phyloP scores from a whole-genome alignment of 108 stramenopile species.

The Seminavis robusta region DNA sequence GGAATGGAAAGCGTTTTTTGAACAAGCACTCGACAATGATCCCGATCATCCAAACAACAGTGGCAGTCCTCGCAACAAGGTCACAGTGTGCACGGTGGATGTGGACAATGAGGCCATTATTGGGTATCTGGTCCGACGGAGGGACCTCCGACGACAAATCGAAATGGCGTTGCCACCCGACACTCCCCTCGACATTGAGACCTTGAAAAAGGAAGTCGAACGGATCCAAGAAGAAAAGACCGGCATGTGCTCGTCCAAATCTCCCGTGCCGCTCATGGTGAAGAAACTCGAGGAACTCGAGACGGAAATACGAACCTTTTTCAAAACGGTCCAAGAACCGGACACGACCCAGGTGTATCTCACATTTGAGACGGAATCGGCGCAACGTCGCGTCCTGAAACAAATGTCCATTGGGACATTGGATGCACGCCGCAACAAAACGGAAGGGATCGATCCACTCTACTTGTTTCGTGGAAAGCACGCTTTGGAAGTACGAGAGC shows the following conservation, averaged over 20 bases:
- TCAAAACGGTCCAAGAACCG: too few relatives aligned
- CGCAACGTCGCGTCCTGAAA: constrained; percentile 63
- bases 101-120: constrained; percentile 75
- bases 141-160: constrained; percentile 48
- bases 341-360: constrained; percentile 72
- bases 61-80: too few relatives aligned
- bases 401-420: constrained; percentile 59
- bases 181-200: constrained; percentile 20
- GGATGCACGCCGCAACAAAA: too few relatives aligned
- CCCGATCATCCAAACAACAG: too few relatives aligned
- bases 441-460: constrained; percentile 11
- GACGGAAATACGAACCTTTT: too few relatives aligned
- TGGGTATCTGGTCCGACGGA: constrained; percentile 49
- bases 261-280: too few relatives aligned
- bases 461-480: constrained; percentile 37
- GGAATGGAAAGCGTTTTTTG: constrained; percentile 80
- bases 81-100: constrained; percentile 69
- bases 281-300: too few relatives aligned
- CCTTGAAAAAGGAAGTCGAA: too few relatives aligned
- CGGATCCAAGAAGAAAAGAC: too few relatives aligned
- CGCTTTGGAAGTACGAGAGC: constrained; percentile 59
- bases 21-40: constrained; percentile 34
- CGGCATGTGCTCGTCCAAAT: too few relatives aligned
- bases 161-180: constrained; percentile 47
- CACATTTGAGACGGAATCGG: constrained; percentile 77